Conservation (phyloP, 192 early-diverging fungal species). For the Bifiguratus adelaidae region DNA sequence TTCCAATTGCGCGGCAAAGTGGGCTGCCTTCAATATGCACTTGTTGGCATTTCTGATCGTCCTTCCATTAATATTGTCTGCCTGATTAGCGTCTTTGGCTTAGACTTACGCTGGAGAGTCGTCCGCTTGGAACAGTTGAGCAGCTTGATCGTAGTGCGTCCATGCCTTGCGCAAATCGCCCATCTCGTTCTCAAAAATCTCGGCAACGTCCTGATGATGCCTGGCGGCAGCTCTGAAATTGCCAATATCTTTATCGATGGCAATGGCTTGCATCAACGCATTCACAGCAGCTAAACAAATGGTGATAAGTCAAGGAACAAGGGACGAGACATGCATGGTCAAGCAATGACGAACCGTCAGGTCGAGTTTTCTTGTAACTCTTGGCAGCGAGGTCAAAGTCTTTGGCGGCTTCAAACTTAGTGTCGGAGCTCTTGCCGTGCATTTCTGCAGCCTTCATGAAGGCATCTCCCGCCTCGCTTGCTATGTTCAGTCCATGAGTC, state of each 20-base stretch:
- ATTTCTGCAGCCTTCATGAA: slow-evolving; percentile 78
- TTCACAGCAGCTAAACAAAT: slow-evolving; percentile 45
- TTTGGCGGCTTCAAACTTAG: slow-evolving; percentile 79
- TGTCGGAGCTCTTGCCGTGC: slow-evolving; percentile 54
- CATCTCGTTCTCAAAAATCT: slow-evolving; percentile 79
- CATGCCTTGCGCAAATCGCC: slow-evolving; percentile 69
- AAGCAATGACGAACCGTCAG: slow-evolving; percentile 39
- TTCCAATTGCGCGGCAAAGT: slow-evolving; percentile 81
- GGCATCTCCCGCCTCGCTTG: slow-evolving; percentile 91
- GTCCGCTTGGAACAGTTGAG: slow-evolving; percentile 88
- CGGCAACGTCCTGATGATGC: slow-evolving; percentile 89
- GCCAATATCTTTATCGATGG: slow-evolving; percentile 73
- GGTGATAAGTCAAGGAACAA: background rate
- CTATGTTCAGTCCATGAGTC: slow-evolving; percentile 22
- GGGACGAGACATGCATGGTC: background rate
- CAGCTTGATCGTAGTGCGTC: slow-evolving; percentile 82
- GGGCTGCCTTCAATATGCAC: slow-evolving; percentile 84
- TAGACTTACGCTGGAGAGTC: slow-evolving; percentile 74
- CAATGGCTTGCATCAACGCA: slow-evolving; percentile 67
- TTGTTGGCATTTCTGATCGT: slow-evolving; percentile 50
- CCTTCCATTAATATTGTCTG: background rate
- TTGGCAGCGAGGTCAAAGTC: slow-evolving; percentile 84
- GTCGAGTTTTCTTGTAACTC: slow-evolving; percentile 75
- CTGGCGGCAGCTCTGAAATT: slow-evolving; percentile 84
- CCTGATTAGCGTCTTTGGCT: background rate